phyloP scores from a whole-genome alignment of 163 green algal genomes.

The Scenedesmus sp. region DNA sequence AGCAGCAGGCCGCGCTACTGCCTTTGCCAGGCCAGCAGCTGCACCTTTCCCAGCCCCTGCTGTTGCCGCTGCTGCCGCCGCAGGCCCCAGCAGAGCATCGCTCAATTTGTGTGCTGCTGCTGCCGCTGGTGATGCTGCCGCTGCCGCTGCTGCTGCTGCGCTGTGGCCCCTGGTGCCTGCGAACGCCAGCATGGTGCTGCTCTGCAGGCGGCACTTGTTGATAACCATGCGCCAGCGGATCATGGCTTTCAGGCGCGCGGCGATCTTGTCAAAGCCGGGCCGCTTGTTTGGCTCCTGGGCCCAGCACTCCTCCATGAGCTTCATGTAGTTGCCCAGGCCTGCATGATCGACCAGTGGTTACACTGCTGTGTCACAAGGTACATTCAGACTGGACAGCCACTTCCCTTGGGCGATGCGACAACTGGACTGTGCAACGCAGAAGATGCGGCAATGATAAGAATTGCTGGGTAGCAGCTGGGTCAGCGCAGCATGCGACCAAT shows the following conservation, averaged over 20 bases:
- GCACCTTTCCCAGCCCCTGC: not conserved
- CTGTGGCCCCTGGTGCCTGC: not conserved
- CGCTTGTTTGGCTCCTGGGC: not conserved
- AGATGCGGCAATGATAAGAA: too few relatives aligned
- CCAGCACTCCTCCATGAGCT: conserved; percentile 55
- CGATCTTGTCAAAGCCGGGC: conserved; percentile 49
- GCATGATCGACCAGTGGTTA: not conserved
- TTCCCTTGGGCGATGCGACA: too few relatives aligned
- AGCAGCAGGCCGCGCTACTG: not conserved
- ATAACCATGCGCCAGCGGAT: conserved; percentile 39
- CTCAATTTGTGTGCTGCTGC: not conserved
- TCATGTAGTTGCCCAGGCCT: conserved; percentile 48
- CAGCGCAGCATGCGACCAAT: too few relatives aligned
- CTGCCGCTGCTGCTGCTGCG: not conserved
- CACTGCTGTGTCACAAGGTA: too few relatives aligned
- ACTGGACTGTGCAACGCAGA: too few relatives aligned
- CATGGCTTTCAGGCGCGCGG: conserved; percentile 49
- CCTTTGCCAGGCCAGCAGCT: not conserved
- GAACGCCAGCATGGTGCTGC: not conserved
- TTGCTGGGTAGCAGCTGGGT: too few relatives aligned
- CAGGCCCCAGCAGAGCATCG: not conserved
- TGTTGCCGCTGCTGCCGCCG: not conserved
- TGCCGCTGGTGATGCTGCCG: too few relatives aligned
- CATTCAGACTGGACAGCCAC: too few relatives aligned
- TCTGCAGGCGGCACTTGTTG: not conserved